Evolutionary conservation across 352 stramenopile genomes (phyloP).

Genomic region (Globisporangium echinulatum): DNA sequence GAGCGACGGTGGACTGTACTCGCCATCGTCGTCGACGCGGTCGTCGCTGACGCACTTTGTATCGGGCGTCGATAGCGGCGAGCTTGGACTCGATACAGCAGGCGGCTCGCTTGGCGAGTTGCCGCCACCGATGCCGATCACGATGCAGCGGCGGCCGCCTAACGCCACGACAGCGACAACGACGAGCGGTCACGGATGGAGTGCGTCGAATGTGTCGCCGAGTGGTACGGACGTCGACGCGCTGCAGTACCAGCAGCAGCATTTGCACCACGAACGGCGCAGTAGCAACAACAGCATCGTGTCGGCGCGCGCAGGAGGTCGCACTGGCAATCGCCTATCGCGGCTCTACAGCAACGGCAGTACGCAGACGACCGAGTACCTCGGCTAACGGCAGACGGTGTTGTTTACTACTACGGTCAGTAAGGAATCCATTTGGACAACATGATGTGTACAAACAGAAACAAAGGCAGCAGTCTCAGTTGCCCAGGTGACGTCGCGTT

Average conservation of each 20-base stretch:
- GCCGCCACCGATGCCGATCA: conserved; percentile 7
- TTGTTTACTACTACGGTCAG: not conserved
- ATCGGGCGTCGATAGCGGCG: not conserved
- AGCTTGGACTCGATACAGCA: not conserved
- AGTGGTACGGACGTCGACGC: conserved; percentile 3
- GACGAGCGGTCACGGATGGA: conserved; percentile 32
- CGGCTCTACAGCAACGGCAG: conserved; percentile 19
- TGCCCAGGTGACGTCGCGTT: no score
- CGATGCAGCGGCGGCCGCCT: conserved; percentile 1
- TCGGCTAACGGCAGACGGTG: conserved; percentile 6
- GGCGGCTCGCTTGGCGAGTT: not conserved
- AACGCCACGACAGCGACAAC: not conserved
- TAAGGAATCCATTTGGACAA: no score
- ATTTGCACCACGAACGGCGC: conserved; percentile 14
- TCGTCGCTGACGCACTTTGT: conserved; percentile 7
- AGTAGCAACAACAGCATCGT: conserved; percentile 17
- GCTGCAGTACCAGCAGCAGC: conserved; percentile 20
- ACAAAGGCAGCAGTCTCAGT: no score
- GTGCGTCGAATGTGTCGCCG: conserved; percentile 12
- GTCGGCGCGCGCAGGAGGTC: not conserved
- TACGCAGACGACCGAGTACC: conserved; percentile 16
- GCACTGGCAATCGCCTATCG: conserved; percentile 9
- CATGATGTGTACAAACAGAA: no score
- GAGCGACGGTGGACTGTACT: conserved; percentile 11
- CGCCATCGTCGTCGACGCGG: conserved; percentile 8